These are phyloP conservation scores for Prinsepia uniflora DNA, from an alignment of 306 rosid species.

Conservation along the genomic window DNA sequence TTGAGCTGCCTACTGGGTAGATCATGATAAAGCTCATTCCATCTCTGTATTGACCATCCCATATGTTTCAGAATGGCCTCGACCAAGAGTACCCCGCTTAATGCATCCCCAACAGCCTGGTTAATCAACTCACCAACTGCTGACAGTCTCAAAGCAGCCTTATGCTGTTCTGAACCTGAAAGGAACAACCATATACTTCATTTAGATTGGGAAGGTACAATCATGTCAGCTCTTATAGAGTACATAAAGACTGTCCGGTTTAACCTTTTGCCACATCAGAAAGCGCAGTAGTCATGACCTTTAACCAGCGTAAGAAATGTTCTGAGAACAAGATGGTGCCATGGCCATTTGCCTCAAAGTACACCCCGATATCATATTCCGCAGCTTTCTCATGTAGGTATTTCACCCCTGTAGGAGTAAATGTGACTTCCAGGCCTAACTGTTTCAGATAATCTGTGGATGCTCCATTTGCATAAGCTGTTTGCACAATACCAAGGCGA, in stretches of 20 bases:
- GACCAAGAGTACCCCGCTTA: constrained; percentile 85
- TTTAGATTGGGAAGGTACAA: constrained; percentile 11
- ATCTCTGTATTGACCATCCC: constrained; percentile 74
- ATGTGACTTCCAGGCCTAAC: constrained; percentile 67
- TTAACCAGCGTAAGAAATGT: constrained; percentile 48
- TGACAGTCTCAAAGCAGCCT: constrained; percentile 71
- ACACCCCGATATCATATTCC: constrained; percentile 77
- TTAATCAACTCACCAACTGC: constrained; percentile 76
- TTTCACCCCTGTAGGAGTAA: constrained; percentile 92
- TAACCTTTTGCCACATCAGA: constrained; percentile 53
- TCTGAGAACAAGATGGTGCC: constrained; percentile 89
- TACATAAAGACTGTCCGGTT: constrained; percentile 15
- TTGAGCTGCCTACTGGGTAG: constrained; percentile 93
- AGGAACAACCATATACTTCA: constrained; percentile 24
- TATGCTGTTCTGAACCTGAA: constrained; percentile 62
- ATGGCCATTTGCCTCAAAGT: constrained; percentile 98
- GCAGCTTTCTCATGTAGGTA: constrained; percentile 83
- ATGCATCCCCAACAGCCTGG: constrained; percentile 94
- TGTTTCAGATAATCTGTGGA: constrained; percentile 71
- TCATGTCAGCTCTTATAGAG: constrained; percentile 21
- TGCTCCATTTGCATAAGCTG: constrained; percentile 97
- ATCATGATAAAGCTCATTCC: constrained; percentile 85
- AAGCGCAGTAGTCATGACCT: constrained; percentile 40
- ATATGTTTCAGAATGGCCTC: constrained; percentile 71
- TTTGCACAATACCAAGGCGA: constrained; percentile 72